Percentiles rank a stretch among this genome's conserved stretches.
These are phyloP conservation scores for Nevesoporus exiguus DNA, from an alignment of 768 basidiomycete genomes.

Conservation along the genomic window DNA sequence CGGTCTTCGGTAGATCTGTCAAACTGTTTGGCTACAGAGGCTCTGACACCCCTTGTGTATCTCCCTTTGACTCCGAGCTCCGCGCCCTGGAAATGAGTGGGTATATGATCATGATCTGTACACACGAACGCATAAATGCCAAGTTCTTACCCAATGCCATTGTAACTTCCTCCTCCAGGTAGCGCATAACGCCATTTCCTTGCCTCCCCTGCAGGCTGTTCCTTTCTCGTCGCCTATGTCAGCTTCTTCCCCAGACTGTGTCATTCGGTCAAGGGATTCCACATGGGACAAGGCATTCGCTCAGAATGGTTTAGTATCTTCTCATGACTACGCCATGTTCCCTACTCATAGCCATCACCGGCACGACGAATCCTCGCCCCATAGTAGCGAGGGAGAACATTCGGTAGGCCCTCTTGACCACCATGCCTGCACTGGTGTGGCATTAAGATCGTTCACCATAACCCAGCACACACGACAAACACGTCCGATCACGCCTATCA, in stretches of 20 bases:
- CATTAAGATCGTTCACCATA: constrained; percentile 13
- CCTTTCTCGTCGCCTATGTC: constrained; percentile 29
- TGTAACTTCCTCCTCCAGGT: constrained; percentile 29
- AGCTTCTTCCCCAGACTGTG: constrained; percentile 25
- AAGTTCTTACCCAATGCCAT: constrained; percentile 33
- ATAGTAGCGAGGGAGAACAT: constrained; percentile 27
- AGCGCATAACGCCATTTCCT: constrained; percentile 19
- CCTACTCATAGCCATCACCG: constrained; percentile 31
- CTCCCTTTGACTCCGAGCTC: constrained; percentile 40
- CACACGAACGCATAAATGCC: constrained; percentile 37
- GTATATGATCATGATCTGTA: constrained; percentile 35
- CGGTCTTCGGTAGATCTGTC: constrained; percentile 35
- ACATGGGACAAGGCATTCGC: constrained; percentile 35
- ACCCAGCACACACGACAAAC: constrained; percentile 29
- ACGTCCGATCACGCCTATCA: constrained; percentile 36
- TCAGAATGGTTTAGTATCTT: constrained; percentile 39
- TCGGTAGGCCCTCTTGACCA: constrained; percentile 21
- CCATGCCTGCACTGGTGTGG: background rate
- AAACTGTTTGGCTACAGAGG: constrained; percentile 30
- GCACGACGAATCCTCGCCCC: constrained; percentile 20
- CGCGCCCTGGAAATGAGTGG: constrained; percentile 40
- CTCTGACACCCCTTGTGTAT: constrained; percentile 37
- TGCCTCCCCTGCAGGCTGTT: constrained; percentile 22
- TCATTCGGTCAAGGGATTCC: constrained; percentile 30
- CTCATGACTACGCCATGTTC: constrained; percentile 33